Conservation (phyloP, 140 eudicot genomes). For the Oenanthe javanica region DNA sequence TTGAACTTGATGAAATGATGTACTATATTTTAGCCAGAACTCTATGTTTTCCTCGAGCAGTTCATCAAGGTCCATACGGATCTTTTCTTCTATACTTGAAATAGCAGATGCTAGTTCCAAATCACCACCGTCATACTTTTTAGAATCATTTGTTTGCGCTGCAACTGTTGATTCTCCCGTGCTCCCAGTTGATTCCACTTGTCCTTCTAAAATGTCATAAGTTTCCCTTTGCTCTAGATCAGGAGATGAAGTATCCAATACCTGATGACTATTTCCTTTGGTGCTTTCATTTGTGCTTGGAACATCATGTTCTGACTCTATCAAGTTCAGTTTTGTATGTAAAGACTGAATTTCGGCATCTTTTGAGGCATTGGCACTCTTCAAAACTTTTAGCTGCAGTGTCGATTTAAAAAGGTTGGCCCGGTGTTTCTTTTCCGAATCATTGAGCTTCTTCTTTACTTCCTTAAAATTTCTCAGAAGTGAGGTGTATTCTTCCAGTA, state of each 20-base stretch:
- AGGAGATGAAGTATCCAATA: background rate
- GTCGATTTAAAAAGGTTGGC: slow-evolving; percentile 41
- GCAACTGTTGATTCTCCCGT: background rate
- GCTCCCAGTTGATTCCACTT: background rate
- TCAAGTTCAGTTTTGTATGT: slow-evolving; percentile 23
- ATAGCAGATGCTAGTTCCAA: slow-evolving; percentile 15
- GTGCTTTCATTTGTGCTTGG: background rate
- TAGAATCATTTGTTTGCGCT: background rate
- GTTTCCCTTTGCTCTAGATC: slow-evolving; percentile 3
- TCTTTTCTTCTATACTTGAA: slow-evolving; percentile 40
- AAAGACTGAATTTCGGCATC: slow-evolving; percentile 44
- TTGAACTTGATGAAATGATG: slow-evolving; percentile 34
- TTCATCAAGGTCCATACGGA: slow-evolving; percentile 35
- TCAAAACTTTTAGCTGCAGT: slow-evolving; percentile 45
- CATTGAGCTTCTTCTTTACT: slow-evolving; percentile 53
- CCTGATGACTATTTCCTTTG: background rate
- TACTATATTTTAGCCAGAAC: slow-evolving; percentile 40
- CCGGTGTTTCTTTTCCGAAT: slow-evolving; percentile 48
- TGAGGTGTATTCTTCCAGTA: slow-evolving; percentile 51
- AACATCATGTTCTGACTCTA: slow-evolving; percentile 7
- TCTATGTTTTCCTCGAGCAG: slow-evolving; percentile 37
- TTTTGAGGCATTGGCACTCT: slow-evolving; percentile 40
- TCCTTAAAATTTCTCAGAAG: slow-evolving; percentile 48
- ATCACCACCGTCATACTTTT: background rate
- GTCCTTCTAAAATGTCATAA: slow-evolving; percentile 19